Conservation (phyloP, 75 land plant species). For the Cupressus sempervirens region DNA sequence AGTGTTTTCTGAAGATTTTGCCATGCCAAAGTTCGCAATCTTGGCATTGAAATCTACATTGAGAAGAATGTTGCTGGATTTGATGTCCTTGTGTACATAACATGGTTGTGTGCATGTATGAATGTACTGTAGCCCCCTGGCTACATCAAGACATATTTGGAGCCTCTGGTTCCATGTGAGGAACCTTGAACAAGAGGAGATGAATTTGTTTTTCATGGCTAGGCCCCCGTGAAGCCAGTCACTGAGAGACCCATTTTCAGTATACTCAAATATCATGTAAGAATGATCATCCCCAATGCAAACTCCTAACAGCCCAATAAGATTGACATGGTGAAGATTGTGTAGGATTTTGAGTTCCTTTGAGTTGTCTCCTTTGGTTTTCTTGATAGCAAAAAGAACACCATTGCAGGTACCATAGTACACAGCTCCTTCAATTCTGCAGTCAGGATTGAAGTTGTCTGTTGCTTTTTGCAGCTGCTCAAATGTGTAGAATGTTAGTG, state of each 20-base stretch:
- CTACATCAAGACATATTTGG: slow-evolving; percentile 72
- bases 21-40: slow-evolving; percentile 67
- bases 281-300: slow-evolving; percentile 37
- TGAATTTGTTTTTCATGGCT: slow-evolving; percentile 17
- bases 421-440: slow-evolving; percentile 51
- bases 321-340: slow-evolving; percentile 53
- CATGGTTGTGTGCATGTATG: slow-evolving; percentile 70
- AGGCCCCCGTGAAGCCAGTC: slow-evolving; percentile 39
- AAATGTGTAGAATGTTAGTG: slow-evolving; percentile 20
- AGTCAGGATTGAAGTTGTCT: slow-evolving; percentile 44
- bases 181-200: slow-evolving; percentile 16
- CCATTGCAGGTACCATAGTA: slow-evolving; percentile 50
- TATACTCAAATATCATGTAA: slow-evolving; percentile 69
- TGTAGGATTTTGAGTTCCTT: slow-evolving; percentile 58
- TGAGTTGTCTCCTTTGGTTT: slow-evolving; percentile 42
- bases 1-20: slow-evolving; percentile 26
- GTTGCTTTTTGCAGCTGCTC: slow-evolving; percentile 60
- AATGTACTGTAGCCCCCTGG: slow-evolving; percentile 76
- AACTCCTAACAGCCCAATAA: slow-evolving; percentile 53
- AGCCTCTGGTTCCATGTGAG: slow-evolving; percentile 66
- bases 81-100: slow-evolving; percentile 67
- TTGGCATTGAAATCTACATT: slow-evolving; percentile 64
- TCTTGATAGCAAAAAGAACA: slow-evolving; percentile 52
- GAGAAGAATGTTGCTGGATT: slow-evolving; percentile 67
- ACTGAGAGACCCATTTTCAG: slow-evolving; percentile 72